Conservation (phyloP, 345 rosid species). For the Salix udensis region DNA sequence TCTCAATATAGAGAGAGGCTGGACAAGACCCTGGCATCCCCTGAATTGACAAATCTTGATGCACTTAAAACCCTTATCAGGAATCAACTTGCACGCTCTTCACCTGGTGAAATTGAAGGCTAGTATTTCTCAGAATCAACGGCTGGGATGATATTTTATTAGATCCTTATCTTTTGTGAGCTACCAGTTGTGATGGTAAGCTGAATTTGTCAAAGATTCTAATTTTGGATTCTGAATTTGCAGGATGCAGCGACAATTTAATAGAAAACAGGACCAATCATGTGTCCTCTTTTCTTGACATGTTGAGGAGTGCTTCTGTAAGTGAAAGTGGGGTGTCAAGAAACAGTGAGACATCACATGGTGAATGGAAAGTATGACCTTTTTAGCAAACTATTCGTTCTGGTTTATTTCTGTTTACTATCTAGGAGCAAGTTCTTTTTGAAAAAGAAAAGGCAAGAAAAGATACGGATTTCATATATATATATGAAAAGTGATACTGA, state of each 20-base stretch:
- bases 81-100: slow-evolving; percentile 50
- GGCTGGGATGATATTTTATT: neutral
- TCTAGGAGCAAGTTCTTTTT: neutral
- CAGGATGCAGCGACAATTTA: slow-evolving; percentile 50
- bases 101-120: slow-evolving; percentile 46
- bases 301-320: slow-evolving; percentile 77
- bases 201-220: slow-evolving; percentile 6
- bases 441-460: neutral
- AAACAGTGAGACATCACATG: slow-evolving; percentile 39
- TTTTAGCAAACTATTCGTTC: neutral
- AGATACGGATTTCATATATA: neutral
- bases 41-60: slow-evolving; percentile 53
- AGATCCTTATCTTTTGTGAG: neutral
- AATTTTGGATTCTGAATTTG: slow-evolving; percentile 13
- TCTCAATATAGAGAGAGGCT: slow-evolving; percentile 68
- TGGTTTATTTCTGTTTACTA: neutral
- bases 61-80: slow-evolving; percentile 51
- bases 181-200: neutral
- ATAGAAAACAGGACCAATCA: slow-evolving; percentile 55
- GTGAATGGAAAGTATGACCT: slow-evolving; percentile 79
- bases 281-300: slow-evolving; percentile 65
- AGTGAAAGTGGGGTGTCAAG: slow-evolving; percentile 36
- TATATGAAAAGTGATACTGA: neutral
- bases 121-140: slow-evolving; percentile 5
- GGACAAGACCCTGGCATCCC: slow-evolving; percentile 65